Evolutionary conservation across 129 eudicot genomes (phyloP).

Genomic region (Arctium minus): DNA sequence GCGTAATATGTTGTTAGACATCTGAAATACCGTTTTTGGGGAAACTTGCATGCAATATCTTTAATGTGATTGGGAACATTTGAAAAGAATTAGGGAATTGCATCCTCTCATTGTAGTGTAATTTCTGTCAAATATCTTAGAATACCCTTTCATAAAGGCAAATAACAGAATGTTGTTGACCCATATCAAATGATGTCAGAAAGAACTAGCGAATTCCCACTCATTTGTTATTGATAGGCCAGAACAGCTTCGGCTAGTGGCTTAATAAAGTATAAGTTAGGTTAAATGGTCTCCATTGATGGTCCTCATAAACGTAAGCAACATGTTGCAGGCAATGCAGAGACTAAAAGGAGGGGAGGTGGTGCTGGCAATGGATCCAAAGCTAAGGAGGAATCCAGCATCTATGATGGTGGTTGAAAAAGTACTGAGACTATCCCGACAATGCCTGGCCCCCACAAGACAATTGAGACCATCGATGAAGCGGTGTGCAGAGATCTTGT

Average conservation of each 20-base stretch:
- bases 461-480: slow-evolving; percentile 67
- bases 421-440: slow-evolving; percentile 62
- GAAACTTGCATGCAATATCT: not conserved
- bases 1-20: not conserved
- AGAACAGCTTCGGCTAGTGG: too few relatives aligned
- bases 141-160: too few relatives aligned
- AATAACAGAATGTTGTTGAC: too few relatives aligned
- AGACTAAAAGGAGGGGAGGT: slow-evolving; percentile 60
- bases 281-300: too few relatives aligned
- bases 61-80: not conserved
- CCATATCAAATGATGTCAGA: too few relatives aligned
- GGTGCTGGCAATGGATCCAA: slow-evolving; percentile 74
- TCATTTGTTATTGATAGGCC: too few relatives aligned
- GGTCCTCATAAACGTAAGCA: not conserved
- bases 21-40: not conserved
- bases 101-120: too few relatives aligned
- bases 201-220: too few relatives aligned
- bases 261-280: too few relatives aligned
- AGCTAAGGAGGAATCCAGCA: slow-evolving; percentile 63
- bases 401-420: slow-evolving; percentile 62
- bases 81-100: not conserved
- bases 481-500: slow-evolving; percentile 61
- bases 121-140: too few relatives aligned
- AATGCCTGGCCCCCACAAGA: slow-evolving; percentile 61
- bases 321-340: slow-evolving; percentile 56